A percentile compares a stretch with the other conserved stretches of the same genome.
phyloP scores from a whole-genome alignment of 2,329 filamentous ascomycete species.

The Colletotrichum viniferum region DNA sequence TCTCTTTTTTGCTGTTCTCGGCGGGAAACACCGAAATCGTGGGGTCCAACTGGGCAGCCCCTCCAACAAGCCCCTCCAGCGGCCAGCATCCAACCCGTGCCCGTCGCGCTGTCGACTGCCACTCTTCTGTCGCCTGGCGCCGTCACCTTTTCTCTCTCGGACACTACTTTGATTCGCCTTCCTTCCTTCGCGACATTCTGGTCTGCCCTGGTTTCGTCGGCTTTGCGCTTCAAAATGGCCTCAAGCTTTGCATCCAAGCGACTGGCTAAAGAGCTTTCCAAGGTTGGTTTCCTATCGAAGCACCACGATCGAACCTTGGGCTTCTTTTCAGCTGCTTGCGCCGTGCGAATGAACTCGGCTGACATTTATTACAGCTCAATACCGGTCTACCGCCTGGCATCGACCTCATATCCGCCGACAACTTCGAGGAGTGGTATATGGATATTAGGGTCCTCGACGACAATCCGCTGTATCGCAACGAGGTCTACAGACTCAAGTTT shows the following conservation, averaged over 20 bases:
- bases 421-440: constrained; percentile 88
- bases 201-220: neutral
- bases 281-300: constrained; percentile 42
- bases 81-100: neutral
- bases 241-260: constrained; percentile 59
- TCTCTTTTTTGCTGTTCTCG: constrained; percentile 8
- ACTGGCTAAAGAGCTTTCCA: constrained; percentile 62
- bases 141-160: neutral
- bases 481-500: constrained; percentile 87
- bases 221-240: constrained; percentile 32
- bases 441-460: constrained; percentile 89
- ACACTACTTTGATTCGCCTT: neutral
- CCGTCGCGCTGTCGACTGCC: neutral
- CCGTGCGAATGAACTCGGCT: neutral
- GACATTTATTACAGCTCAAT: constrained; percentile 30
- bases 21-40: constrained; percentile 17
- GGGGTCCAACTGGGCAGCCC: constrained; percentile 17
- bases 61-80: constrained; percentile 17
- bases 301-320: neutral
- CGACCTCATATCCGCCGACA: constrained; percentile 77
- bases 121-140: neutral
- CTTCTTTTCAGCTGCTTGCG: neutral
- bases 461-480: constrained; percentile 84
- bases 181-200: neutral
- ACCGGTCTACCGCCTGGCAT: constrained; percentile 71